Conservation (phyloP, 2,329 filamentous ascomycete genomes). For the Aspergillus thermomutatus region DNA sequence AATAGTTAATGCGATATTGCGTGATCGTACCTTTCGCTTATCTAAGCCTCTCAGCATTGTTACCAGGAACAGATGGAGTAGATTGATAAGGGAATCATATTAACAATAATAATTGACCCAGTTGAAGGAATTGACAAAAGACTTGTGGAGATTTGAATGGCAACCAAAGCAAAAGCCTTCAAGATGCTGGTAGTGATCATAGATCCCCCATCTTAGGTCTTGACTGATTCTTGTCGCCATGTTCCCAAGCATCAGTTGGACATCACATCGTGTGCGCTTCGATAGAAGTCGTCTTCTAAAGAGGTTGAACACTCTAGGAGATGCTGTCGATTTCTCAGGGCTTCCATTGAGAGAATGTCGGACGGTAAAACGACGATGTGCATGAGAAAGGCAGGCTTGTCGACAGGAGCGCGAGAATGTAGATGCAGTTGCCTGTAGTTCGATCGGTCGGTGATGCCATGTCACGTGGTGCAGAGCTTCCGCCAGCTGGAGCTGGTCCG, state of each 20-base stretch:
- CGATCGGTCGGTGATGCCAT: neutral
- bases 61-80: neutral
- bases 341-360: neutral
- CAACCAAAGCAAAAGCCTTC: neutral
- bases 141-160: neutral
- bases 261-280: neutral
- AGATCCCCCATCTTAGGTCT: neutral
- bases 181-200: neutral
- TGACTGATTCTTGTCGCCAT: neutral
- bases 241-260: neutral
- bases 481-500: conserved; percentile 23
- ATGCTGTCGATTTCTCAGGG: neutral
- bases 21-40: conserved; percentile 24
- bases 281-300: neutral
- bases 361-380: neutral
- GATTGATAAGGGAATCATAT: neutral
- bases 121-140: neutral
- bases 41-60: conserved; percentile 11
- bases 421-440: neutral
- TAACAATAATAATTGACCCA: neutral
- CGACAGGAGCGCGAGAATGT: neutral
- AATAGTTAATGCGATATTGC: conserved; percentile 29
- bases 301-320: neutral
- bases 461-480: conserved; percentile 31
- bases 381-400: neutral